These are phyloP conservation scores for Lactarius hengduanensis DNA, from an alignment of 768 basidiomycete species.

Conservation along the genomic window DNA sequence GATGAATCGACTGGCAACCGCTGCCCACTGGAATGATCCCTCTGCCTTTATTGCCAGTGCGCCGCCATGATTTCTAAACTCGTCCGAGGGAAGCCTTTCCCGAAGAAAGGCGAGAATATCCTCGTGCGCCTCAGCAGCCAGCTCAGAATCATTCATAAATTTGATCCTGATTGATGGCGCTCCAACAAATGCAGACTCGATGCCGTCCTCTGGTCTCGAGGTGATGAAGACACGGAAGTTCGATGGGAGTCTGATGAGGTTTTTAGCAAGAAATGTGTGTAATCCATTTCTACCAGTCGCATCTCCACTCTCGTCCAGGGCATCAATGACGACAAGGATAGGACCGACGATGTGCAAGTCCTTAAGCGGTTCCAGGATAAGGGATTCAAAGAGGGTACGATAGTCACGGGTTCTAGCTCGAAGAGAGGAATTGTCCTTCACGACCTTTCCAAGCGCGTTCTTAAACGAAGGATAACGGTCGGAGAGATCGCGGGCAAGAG, in stretches of 20 bases:
- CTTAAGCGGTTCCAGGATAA: background rate
- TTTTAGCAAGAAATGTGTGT: conserved; percentile 1
- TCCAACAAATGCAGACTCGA: background rate
- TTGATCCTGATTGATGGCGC: background rate
- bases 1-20: conserved; percentile 1
- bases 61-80: background rate
- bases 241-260: background rate
- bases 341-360: background rate
- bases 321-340: background rate
- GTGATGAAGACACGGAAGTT: background rate
- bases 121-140: background rate
- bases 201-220: background rate
- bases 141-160: background rate
- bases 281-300: background rate
- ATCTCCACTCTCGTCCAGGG: conserved; percentile 6
- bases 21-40: conserved; percentile 6
- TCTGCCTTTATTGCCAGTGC: background rate
- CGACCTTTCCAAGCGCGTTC: background rate
- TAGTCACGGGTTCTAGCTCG: background rate
- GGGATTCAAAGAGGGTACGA: background rate
- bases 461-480: background rate
- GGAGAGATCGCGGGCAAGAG: background rate
- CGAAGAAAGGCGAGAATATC: background rate
- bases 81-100: background rate
- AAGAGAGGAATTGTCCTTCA: background rate